Base-by-base conservation (phyloP, 2,329 filamentous ascomycete species). In the Botrytis squamosa region DNA sequence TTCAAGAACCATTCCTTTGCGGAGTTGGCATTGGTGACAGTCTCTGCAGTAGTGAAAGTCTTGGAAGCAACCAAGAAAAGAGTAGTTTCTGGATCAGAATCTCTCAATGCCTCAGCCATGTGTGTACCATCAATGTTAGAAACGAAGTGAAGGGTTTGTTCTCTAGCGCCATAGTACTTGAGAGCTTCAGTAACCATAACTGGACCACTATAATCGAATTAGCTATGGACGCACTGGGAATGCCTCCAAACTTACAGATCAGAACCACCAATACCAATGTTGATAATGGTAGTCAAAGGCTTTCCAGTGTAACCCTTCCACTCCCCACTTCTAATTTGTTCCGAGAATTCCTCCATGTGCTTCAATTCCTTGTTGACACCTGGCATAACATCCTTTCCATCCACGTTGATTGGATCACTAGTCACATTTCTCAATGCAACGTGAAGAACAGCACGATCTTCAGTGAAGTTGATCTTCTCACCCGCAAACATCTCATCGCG, bases 71-170 rank as follows among this genome's bases (percentile, higher is more conserved):
- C 90, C 79, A 99, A 89, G 91, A 99, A 98, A 77, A 99, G 92
- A n/a, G 96, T 98, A 66, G 95, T 98, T 87, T 99, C 96, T 67
- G 95, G 95, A 83, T 99, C 91, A 14, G 95, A 97, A 80, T 91
- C 85, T 82, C 90, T 91, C 75, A 98, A 89, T 69, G 96, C 95
- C 86, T 99, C 96, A 66, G 94, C 93, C 83, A 98, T 94, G 86
- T 99, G 96, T 72, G 96, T 99, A 78, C 96, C 96, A 83, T 99
- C 96, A 82, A 99, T 98, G 89, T 99, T 99, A 86, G 95, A 98
- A 79, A 99, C 96, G 81, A 99, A 99, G 88, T 98, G 95, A 64
- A 98, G 89, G 77, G 91, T 98, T 86, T 94, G 89, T 84, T 92
- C 91, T 75, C 91, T 89, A 82, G 94, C 91, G 67, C 93, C 93